phyloP scores from a whole-genome alignment of 148 eudicot species.

The Pharnaceum exiguum region DNA sequence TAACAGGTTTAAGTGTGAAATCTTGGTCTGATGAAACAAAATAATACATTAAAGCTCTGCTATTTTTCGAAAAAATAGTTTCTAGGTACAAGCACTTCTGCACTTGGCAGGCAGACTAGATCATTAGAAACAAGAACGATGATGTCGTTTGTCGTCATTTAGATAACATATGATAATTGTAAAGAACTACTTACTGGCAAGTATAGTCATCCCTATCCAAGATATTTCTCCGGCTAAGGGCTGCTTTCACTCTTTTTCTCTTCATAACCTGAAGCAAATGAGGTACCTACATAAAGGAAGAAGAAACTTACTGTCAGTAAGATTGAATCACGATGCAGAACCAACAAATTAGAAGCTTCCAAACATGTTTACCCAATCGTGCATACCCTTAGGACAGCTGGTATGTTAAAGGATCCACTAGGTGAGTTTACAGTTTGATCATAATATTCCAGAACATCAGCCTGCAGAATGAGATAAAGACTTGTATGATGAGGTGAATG shows the following conservation, averaged over 20 bases:
- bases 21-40: too few relatives aligned
- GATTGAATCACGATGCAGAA: conserved; percentile 8
- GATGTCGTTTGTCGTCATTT: too few relatives aligned
- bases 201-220: conserved; percentile 68
- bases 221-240: conserved; percentile 85
- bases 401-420: conserved; percentile 90
- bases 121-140: too few relatives aligned
- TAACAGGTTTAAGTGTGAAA: too few relatives aligned
- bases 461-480: conserved; percentile 41
- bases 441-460: conserved; percentile 95
- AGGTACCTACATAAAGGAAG: conserved; percentile 58
- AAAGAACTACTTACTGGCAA: conserved; percentile 79
- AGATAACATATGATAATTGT: neutral
- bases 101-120: too few relatives aligned
- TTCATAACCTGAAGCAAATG: conserved; percentile 88
- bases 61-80: too few relatives aligned
- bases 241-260: conserved; percentile 62
- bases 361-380: neutral
- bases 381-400: conserved; percentile 92
- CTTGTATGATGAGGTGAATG: neutral
- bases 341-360: neutral
- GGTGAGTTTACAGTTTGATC: conserved; percentile 86
- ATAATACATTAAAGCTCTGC: too few relatives aligned
- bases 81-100: too few relatives aligned
- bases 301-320: neutral